Conservation (phyloP, 345 rosid species). For the Eucalyptus marginata region DNA sequence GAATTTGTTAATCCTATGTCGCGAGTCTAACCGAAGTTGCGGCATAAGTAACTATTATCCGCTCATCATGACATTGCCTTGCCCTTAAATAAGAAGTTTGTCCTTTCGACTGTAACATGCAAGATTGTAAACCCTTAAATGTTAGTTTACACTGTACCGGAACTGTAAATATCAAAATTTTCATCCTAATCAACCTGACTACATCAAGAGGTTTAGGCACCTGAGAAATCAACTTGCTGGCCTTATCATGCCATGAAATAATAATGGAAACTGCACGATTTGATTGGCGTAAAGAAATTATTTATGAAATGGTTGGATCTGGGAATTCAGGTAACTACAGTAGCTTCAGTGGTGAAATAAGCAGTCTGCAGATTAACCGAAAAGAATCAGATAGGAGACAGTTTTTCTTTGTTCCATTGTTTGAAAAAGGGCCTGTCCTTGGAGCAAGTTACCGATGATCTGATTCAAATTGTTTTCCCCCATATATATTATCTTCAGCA, state of each 20-base stretch:
- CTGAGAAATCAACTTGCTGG: neutral
- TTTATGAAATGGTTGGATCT: neutral
- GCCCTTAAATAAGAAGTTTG: neutral
- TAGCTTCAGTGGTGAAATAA: neutral
- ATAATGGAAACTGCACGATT: neutral
- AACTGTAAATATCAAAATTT: neutral
- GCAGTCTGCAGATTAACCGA: neutral
- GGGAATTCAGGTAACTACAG: neutral
- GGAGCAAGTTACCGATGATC: neutral
- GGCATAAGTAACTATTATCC: neutral
- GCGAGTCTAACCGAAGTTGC: neutral
- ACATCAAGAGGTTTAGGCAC: neutral
- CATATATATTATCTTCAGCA: neutral
- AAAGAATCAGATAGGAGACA: neutral
- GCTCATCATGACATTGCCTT: neutral
- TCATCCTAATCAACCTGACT: neutral
- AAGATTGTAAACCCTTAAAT: neutral
- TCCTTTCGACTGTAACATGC: neutral
- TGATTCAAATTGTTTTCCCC: neutral
- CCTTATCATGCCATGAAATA: neutral
- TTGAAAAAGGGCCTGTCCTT: neutral
- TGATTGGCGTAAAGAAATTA: neutral
- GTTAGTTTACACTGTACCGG: neutral
- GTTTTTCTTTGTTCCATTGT: neutral
- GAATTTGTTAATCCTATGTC: neutral